Conservation (phyloP, 805 yeast genomes). For the Candida sanyiensis region DNA sequence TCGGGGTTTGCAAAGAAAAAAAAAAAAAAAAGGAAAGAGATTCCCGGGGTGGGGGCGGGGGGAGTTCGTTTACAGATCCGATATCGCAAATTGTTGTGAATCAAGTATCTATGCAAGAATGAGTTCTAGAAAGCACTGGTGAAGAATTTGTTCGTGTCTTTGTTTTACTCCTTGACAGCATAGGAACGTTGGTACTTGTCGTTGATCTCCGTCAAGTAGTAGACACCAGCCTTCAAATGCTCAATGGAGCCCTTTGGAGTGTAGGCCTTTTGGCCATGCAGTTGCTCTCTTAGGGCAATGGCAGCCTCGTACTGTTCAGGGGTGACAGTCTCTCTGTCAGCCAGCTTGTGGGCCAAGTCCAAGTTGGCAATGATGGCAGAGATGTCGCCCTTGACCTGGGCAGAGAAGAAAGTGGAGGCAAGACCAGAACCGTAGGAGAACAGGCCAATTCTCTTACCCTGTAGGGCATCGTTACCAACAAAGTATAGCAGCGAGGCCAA, state of each 20-base stretch:
- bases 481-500: conserved; percentile 74
- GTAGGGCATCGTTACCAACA: conserved; percentile 68
- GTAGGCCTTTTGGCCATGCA: conserved; percentile 76
- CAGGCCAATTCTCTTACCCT: conserved; percentile 79
- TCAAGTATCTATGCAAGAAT: neutral
- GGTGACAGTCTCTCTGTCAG: conserved; percentile 54
- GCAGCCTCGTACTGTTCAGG: conserved; percentile 83
- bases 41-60: no score
- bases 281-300: conserved; percentile 79
- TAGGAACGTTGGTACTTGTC: conserved; percentile 85
- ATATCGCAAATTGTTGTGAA: neutral
- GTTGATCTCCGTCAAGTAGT: conserved; percentile 78
- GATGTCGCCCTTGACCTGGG: conserved; percentile 76
- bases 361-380: conserved; percentile 56
- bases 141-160: neutral
- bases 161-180: conserved; percentile 52
- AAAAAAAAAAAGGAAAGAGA: no score
- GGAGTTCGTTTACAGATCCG: neutral
- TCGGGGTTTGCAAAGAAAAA: neutral
- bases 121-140: neutral
- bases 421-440: conserved; percentile 98
- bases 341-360: conserved; percentile 62
- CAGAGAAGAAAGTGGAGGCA: conserved; percentile 84
- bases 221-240: conserved; percentile 65
- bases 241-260: conserved; percentile 78